Base-by-base conservation (phyloP, 2,329 filamentous ascomycete species). In the Metarhizium brunneum region DNA sequence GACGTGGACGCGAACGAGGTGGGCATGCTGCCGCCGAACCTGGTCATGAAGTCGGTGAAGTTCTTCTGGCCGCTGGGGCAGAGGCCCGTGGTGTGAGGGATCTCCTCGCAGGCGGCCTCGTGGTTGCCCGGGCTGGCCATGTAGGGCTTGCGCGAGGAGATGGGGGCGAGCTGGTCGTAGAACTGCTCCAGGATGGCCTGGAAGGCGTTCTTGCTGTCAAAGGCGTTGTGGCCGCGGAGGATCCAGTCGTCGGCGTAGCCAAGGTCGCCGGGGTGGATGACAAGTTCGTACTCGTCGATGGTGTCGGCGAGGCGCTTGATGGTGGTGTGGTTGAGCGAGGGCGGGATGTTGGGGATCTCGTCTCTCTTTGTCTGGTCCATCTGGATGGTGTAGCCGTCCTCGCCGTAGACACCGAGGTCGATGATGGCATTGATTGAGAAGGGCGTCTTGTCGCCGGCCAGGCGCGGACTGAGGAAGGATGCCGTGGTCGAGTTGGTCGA, bases 211-310 rank as follows among this genome's bases (percentile, higher is more conserved):
- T 70, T 68, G 47, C 77, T 77, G 35, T 78, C 69, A 6, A 77
- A 58, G 1, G 77, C 58, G 63, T 81, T 81, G 40, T 73, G 67
- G 0, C 69, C 56, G 18, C 69, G 74, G 3, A 76, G 64, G 47
- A 70, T 71, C 81, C 81, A 84, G 64, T 83, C 76, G 57, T 84
- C 81, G 1, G 81, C 80, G 59, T 84, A 85, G 0, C 68, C 80
- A 14, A 84, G 71, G 61, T 84, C 81, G 5, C 78, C 78, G 0
- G 77, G 76, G 59, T 81, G 78, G 35, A 80, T 64, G 47, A 80
- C 66, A 48, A 84, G 68, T 59, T 84, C 81, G 62, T 82, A 83
- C 57, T 79, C 73, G 60, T 82, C 68, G 38, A 78, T 69, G 0
- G 74, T 82, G 14, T 68, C 62, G 2, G 79, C 78, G 2, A 84